Evolutionary conservation across 345 rosid genomes (phyloP), one percentile per base, ranked within the genome.

Genomic region (Microcos paniculata): DNA sequence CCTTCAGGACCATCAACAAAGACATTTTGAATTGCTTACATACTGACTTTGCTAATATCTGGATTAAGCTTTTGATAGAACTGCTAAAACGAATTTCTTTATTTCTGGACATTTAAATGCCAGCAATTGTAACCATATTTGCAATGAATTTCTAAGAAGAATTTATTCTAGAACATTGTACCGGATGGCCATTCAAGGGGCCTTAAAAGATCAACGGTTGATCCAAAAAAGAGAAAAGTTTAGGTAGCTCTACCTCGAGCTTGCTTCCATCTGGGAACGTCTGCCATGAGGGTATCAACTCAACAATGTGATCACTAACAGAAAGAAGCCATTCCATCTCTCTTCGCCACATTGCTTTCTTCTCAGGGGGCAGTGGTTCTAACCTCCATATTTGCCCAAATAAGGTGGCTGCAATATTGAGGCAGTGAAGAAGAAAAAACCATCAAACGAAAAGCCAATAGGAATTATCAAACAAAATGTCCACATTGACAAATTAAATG

Each of bases 381-480:
- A 96, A 79, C 85, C 97, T 94, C 99, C 98, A 96, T 19, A 92
- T 91, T 84, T 96, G 97, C 33, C 99, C 99, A 79, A 94, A 96
- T 79, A 96, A 76, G 21, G 97, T 91, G 63, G 99, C 98, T 96
- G 70, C 35, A 76, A 18, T 53, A 57, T 75, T 69, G 19, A 28
- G 48, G n/a, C 61, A 68, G 14, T 53, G 23, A 26, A 68, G 52
- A 38, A 77, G 48, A 57, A 56, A 42, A 14, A 62, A 62, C 28
- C 43, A 62, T 80, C 77, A 66, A 77, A 53, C 40, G 19, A 24
- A 67, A 48, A 49, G 18, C 16, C 70, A 72, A 62, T 13, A 16
- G 42, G 43, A 57, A 57, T 56, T 15, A 40, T 21, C 48, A 26
- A 18, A 65, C 58, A 30, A 26, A 48, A 26, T 18, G 13, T 1